Evolutionary conservation across 495 filamentous ascomycete species (phyloP), one percentile per base, ranked within the genome.

Genomic region (Aspergillus hancockii): DNA sequence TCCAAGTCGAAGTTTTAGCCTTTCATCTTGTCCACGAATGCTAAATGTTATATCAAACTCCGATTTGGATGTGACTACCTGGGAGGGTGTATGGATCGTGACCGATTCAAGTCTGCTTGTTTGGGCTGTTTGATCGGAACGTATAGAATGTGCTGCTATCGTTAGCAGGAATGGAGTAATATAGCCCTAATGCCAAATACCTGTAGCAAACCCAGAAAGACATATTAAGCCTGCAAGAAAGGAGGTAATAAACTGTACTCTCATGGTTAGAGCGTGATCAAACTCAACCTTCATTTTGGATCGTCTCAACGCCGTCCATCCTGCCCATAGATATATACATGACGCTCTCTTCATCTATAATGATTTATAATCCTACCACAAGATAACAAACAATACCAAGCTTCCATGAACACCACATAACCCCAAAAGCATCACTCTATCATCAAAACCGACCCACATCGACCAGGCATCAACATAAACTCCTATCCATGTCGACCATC

Each of bases 91-190:
- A 12, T 59, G 25, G 18, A 65, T 58, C 0, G 16, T 13, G 25
- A 59, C 23, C 25, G 58, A 34, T 18, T 59, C 38, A 0, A 65
- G 25, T 6, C 10, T 22, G 43, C 9, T 43, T 0, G n/a, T 30
- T 13, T 52, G 25, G 28, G 52, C n/a, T 0, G 16, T 0, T 8
- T 36, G 8, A 4, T 19, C 6, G 30, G 55, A 52, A 4, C 36
- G 58, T 16, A 59, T 53, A 5, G 63, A 65, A 34, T 59, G 55
- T 6, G n/a, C 63, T 65, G 19, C 3, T n/a, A 16, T 12, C 18
- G 49, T 49, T 19, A 52, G 47, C 16, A 14, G 7, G n/a, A 2
- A 7, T 14, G 10, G 2, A 3, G 5, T n/a, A 14, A n/a, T 8
- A 14, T 3, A 7, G 9, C 7, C 16, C 14, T 31, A 8, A 32